Conservation (phyloP, 2,329 filamentous ascomycete species). For the Apiospora koreana region DNA sequence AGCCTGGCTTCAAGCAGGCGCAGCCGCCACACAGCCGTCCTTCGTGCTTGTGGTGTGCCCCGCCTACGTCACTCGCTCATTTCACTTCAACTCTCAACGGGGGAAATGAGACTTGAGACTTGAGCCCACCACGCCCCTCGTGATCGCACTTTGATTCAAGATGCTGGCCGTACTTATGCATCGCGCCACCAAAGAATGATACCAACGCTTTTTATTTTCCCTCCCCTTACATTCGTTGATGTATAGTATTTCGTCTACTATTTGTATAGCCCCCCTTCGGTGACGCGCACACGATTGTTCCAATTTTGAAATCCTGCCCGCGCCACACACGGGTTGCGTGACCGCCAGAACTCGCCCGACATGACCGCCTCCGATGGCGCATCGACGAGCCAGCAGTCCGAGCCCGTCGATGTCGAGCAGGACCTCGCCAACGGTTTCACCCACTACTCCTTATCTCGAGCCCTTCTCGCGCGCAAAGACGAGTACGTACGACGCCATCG, state of each 20-base stretch:
- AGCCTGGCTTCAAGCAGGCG: not conserved
- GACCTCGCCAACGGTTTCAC: constrained; percentile 36
- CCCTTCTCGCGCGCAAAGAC: constrained; percentile 69
- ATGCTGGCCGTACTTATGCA: not conserved
- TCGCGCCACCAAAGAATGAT: constrained; percentile 6
- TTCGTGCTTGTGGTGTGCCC: not conserved
- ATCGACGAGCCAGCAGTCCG: constrained; percentile 35
- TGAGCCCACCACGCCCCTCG: not conserved
- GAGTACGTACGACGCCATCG: constrained; percentile 78
- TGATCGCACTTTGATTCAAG: constrained; percentile 9
- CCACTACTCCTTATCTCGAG: constrained; percentile 61
- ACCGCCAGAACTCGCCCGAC: constrained; percentile 11
- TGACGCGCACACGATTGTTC: not conserved
- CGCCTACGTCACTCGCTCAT: constrained; percentile 13
- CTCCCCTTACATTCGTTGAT: constrained; percentile 1
- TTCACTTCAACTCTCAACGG: not conserved
- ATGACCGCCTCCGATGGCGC: constrained; percentile 30
- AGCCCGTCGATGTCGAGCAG: constrained; percentile 42
- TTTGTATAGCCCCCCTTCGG: not conserved
- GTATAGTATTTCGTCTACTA: not conserved
- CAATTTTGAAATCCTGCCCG: not conserved
- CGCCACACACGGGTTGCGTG: not conserved
- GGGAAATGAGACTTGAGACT: no score
- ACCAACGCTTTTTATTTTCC: not conserved
- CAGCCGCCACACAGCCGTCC: not conserved